phyloP scores from a whole-genome alignment of 2,329 filamentous ascomycete genomes.

The Zopfia rhizophila region DNA sequence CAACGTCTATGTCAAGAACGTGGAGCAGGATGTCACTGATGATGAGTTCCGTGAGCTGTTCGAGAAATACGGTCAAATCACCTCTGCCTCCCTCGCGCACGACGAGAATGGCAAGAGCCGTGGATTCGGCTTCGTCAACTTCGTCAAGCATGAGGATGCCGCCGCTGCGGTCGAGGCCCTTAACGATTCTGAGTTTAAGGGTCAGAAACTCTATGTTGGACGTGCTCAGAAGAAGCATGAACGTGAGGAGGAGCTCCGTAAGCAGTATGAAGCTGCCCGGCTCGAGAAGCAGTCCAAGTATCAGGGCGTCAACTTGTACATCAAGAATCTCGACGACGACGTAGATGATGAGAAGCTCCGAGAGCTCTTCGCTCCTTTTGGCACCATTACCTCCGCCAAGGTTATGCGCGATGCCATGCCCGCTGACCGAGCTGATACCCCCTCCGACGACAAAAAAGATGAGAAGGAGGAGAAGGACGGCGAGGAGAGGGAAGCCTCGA shows the following conservation, averaged over 20 bases:
- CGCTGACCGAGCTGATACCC: constrained; percentile 59
- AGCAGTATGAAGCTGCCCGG: constrained; percentile 97
- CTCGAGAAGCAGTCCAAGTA: constrained; percentile 99
- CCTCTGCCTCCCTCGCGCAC: constrained; percentile 91
- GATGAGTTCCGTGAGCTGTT: constrained; percentile 96
- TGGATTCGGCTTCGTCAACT: constrained; percentile 97
- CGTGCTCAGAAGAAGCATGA: constrained; percentile 99
- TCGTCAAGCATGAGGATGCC: constrained; percentile 88
- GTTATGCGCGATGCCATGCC: constrained; percentile 89
- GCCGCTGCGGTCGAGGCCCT: constrained; percentile 88
- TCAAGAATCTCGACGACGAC: constrained; percentile 98
- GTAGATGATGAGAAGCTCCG: constrained; percentile 98
- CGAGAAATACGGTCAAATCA: constrained; percentile 91
- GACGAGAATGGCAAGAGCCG: constrained; percentile 92
- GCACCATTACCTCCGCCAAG: constrained; percentile 97
- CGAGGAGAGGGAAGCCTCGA: constrained; percentile 64
- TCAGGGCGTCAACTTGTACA: constrained; percentile 98
- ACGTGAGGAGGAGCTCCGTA: constrained; percentile 98
- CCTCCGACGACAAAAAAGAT: constrained; percentile 58
- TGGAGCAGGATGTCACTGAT: constrained; percentile 83
- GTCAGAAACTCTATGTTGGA: constrained; percentile 96
- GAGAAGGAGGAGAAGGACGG: constrained; percentile 62
- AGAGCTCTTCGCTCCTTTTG: constrained; percentile 89
- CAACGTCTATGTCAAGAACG: constrained; percentile 99
- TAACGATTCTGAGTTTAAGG: constrained; percentile 90